Base-by-base conservation (phyloP, 148 eudicot genomes). In the Salicornia ramosissima region DNA sequence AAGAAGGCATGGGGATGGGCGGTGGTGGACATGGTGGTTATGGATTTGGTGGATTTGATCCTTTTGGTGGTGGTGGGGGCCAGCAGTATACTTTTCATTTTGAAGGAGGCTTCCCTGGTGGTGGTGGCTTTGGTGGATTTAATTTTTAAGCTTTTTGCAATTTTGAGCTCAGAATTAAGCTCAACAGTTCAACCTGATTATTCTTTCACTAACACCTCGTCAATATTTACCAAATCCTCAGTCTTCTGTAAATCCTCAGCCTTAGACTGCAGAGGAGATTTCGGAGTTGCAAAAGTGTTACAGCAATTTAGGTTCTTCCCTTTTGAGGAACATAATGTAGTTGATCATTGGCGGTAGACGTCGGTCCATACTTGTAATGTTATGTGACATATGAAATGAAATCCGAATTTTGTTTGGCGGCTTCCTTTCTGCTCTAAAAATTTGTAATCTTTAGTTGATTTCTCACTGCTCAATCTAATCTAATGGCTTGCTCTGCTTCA, bases 41-140 rank as follows among this genome's bases (percentile, higher is more conserved):
- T 64, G 96, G 97, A 58, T 91, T 87, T 55, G 98, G 89, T 61
- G 96, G 98, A 58, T 90, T 88, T 74, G 86, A 93, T 69, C 96
- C 92, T 12, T 93, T 86, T 46, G 97, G 97, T 21, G 97, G 87
- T 59, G 86, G 87, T 51, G 84, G 83, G 0, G 94, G 96, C 5
- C 96, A 90, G 51, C 95, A 88, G 65, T 93, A 65, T 69, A 93
- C 98, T 29, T 93, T 93, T 67, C 98, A 93, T 74, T 93, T 90
- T 26, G 98, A 93, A 76, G 98, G 98, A 34, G 98, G 98, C 12
- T 91, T 89, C 71, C 92, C 92, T 1, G 92, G 89, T 46, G 91
- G 90, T 7, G 92, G 96, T 19, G 80, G 56, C 28, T 85, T 83
- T 58, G 96, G 86, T 1, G 96, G 94, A 63, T 93, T 88, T 75